A percentile compares a stretch with the other conserved stretches of the same genome.
Conservation (phyloP, 2,329 filamentous ascomycete genomes). For the Bipolaris victoriae region DNA sequence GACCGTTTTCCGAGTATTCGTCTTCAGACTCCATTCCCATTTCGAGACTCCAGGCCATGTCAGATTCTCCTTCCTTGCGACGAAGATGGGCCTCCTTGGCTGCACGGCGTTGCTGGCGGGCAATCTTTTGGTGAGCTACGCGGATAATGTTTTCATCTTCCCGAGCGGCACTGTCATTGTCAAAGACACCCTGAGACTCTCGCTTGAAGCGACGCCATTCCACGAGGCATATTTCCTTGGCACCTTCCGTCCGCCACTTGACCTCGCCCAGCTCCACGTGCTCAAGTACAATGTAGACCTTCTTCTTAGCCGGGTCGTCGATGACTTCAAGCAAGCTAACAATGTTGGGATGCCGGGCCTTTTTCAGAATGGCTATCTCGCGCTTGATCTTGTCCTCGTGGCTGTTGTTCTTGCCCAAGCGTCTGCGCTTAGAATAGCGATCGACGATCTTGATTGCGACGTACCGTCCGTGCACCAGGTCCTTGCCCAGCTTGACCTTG, state of each 20-base stretch:
- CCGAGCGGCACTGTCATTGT: slow-evolving; percentile 50
- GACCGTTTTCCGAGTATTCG: slow-evolving; percentile 49
- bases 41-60: slow-evolving; percentile 83
- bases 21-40: slow-evolving; percentile 69
- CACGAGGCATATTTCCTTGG: slow-evolving; percentile 79
- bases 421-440: slow-evolving; percentile 88
- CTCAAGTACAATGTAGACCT: slow-evolving; percentile 97
- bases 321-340: slow-evolving; percentile 96
- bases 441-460: slow-evolving; percentile 99
- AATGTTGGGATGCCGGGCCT: slow-evolving; percentile 96
- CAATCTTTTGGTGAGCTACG: slow-evolving; percentile 49
- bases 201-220: slow-evolving; percentile 82
- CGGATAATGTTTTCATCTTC: slow-evolving; percentile 54
- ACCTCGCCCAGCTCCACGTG: slow-evolving; percentile 95
- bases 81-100: slow-evolving; percentile 46
- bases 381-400: slow-evolving; percentile 85
- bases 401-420: slow-evolving; percentile 77
- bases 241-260: slow-evolving; percentile 87
- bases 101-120: slow-evolving; percentile 50
- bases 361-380: slow-evolving; percentile 97
- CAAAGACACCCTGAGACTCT: slow-evolving; percentile 61
- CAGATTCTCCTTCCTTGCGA: slow-evolving; percentile 48
- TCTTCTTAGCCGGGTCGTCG: slow-evolving; percentile 93
- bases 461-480: slow-evolving; percentile 74
- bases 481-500: slow-evolving; percentile 93